These are phyloP conservation scores for Phialophora tarda DNA, from an alignment of 2,329 filamentous ascomycete species.

Conservation along the genomic window DNA sequence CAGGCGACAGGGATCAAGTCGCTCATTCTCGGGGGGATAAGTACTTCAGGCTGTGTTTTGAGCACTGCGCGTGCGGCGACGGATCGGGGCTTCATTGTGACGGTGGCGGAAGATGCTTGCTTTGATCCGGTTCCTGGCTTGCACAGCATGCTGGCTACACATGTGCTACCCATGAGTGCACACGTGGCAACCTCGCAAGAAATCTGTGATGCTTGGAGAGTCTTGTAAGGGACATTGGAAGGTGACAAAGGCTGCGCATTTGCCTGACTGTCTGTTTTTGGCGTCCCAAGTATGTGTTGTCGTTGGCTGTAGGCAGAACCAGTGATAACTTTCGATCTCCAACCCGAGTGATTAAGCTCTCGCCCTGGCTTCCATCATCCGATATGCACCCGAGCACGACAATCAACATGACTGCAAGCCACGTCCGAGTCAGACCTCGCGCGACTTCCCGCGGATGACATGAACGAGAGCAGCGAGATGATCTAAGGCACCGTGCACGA, in stretches of 20 bases:
- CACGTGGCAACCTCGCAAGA: constrained; percentile 26
- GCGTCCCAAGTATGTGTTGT: neutral
- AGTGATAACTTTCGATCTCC: neutral
- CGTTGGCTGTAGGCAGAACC: neutral
- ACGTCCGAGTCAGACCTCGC: neutral
- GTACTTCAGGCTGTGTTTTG: constrained; percentile 40
- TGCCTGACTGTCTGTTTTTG: neutral
- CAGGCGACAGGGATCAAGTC: constrained; percentile 31
- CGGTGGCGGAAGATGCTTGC: constrained; percentile 42
- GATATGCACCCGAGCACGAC: neutral
- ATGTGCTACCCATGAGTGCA: constrained; percentile 24
- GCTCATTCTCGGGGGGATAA: constrained; percentile 32
- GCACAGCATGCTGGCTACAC: constrained; percentile 31
- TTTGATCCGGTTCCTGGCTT: constrained; percentile 37
- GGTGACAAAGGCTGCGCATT: too few species aligned
- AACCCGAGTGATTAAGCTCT: neutral
- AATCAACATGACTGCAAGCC: neutral
- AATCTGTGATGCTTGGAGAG: constrained; percentile 23
- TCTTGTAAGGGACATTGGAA: constrained; percentile 8
- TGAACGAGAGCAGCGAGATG: neutral
- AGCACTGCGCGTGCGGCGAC: constrained; percentile 39
- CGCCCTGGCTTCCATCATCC: neutral
- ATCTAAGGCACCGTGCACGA: neutral
- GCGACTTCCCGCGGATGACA: too few species aligned
- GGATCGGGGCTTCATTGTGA: constrained; percentile 42